Percentiles rank a stretch among this genome's conserved stretches.
phyloP scores from a whole-genome alignment of 345 rosid species.

The Anastatica hierochuntica region DNA sequence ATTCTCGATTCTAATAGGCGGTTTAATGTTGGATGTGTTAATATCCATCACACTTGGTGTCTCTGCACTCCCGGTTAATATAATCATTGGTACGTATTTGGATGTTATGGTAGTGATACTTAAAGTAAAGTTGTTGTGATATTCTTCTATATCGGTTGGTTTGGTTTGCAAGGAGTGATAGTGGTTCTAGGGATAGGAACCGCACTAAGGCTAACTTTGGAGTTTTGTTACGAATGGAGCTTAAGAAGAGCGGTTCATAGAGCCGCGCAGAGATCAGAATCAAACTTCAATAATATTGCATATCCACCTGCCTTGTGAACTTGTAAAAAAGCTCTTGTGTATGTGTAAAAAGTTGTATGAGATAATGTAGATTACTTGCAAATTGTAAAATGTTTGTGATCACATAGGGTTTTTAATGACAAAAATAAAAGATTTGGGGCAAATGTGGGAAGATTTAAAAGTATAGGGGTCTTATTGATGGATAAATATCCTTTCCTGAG shows the following conservation, averaged over 20 bases:
- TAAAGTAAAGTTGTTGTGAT: too few species aligned
- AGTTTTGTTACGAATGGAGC: conserved; percentile 83
- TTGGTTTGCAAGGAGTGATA: conserved; percentile 50
- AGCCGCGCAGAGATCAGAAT: conserved; percentile 57
- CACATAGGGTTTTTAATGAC: too few species aligned
- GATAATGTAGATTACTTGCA: neutral
- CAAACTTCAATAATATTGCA: conserved; percentile 35
- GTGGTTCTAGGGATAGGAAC: conserved; percentile 94
- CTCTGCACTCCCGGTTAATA: conserved; percentile 79
- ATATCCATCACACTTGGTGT: conserved; percentile 80
- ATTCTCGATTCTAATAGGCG: conserved; percentile 74
- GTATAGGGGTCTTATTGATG: too few species aligned
- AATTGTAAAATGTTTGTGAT: too few species aligned
- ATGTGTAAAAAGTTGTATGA: conserved; percentile 6
- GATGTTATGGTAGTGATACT: too few species aligned
- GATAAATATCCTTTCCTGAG: too few species aligned
- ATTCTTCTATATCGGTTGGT: neutral
- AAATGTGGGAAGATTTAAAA: too few species aligned
- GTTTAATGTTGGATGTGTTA: conserved; percentile 74
- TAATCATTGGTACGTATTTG: conserved; percentile 56
- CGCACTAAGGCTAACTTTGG: conserved; percentile 62
- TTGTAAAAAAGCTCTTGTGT: neutral
- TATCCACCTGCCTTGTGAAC: conserved; percentile 53
- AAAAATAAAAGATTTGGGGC: too few species aligned
- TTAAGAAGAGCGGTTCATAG: conserved; percentile 63